These are phyloP conservation scores for Datura wrightii DNA, from an alignment of 257 asterid species.

Conservation along the genomic window DNA sequence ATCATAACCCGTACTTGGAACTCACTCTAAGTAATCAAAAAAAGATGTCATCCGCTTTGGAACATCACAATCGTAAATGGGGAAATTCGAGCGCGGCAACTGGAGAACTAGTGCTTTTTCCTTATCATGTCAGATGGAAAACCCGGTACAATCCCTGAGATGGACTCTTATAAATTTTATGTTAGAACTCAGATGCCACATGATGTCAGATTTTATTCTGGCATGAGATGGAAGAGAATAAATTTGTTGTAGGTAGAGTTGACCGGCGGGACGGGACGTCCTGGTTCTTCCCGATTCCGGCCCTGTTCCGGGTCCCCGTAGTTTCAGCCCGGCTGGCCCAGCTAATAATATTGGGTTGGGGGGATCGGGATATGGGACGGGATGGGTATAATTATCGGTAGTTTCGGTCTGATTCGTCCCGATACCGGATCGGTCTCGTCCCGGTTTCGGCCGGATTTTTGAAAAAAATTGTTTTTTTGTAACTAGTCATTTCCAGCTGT, in stretches of 20 bases:
- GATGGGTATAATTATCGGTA: too few species aligned
- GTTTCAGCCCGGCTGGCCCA: too few species aligned
- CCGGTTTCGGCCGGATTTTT: too few species aligned
- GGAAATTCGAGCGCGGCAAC: conserved; percentile 59
- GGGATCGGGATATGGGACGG: too few species aligned
- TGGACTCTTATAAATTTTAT: conserved; percentile 51
- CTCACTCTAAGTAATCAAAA: conserved; percentile 85
- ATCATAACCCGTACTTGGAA: conserved; percentile 88
- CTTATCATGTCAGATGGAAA: conserved; percentile 74
- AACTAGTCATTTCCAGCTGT: too few species aligned
- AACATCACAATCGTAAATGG: conserved; percentile 96
- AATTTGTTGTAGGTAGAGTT: background rate
- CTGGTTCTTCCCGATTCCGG: too few species aligned
- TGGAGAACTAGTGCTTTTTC: conserved; percentile 79
- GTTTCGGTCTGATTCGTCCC: too few species aligned
- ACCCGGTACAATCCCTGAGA: conserved; percentile 66
- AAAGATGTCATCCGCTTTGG: conserved; percentile 88
- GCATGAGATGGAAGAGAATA: background rate
- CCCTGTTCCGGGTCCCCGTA: too few species aligned
- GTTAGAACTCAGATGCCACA: conserved; percentile 13
- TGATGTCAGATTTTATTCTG: background rate
- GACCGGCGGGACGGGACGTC: too few species aligned
- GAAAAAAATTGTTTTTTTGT: too few species aligned
- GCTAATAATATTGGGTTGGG: too few species aligned
- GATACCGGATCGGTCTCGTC: too few species aligned